Base-by-base conservation (phyloP, 2,329 filamentous ascomycete genomes). In the Botrytis aclada region DNA sequence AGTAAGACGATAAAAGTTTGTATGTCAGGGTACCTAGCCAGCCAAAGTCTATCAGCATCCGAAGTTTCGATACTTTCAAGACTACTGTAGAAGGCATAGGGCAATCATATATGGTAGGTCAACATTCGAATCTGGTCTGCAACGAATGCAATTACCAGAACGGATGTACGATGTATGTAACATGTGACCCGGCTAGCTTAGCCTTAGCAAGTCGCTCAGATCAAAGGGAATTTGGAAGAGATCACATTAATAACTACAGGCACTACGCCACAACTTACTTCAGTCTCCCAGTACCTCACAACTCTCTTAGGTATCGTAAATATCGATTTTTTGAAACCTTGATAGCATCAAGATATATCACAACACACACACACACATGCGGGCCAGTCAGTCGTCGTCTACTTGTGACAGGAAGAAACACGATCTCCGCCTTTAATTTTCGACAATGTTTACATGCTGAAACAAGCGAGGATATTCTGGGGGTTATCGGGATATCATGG, bases 381-480 rank as follows among this genome's bases (percentile, higher is more conserved):
- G 34, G 64, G 45, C 64, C 34, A 16, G 45, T 25, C 64, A 54
- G 32, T 39, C 22, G 34, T 39, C 51, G 51, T 64, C 43, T 29
- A 20, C 14, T 43, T 64, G 18, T 20, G n/a, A 5, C 14, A 39
- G 20, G 25, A 54, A 20, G 32, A 29, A 47, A 67, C n/a, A 64
- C 10, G 39, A 64, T 39, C 25, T 29, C 25, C 34, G 34, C 64
- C 45, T 67, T 29, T 67, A 54, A 39, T 67, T 45, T 41, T 67
- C 45, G 56, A 32, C 39, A 41, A 39, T 71, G 37, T 71, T 67
- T 66, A 66, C 39, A 66, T 67, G 34, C 29, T 72, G 51, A 67
- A 72, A 67, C 62, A 61, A 54, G 51, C 47, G 62, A 72, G 29
- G 37, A 32, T 56, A 54, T 67, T 34, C 18, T 67, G 47, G 43